Conservation (phyloP, 257 asterid species). For the Buddleja alternifolia region DNA sequence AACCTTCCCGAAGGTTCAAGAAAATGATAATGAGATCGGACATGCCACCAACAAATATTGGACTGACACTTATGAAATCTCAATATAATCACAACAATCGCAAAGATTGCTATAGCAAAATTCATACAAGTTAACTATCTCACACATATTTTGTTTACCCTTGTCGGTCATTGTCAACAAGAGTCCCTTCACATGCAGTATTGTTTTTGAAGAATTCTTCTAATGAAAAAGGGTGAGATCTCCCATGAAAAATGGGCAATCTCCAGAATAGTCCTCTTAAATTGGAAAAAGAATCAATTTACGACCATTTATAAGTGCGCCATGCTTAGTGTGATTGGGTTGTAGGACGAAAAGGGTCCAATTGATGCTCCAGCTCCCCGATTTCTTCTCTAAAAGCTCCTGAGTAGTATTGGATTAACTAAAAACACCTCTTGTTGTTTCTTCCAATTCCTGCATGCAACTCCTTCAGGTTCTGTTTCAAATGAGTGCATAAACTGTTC, state of each 20-base stretch:
- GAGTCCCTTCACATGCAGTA: not conserved
- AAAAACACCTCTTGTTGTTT: not conserved
- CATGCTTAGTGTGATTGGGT: not conserved
- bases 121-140: not conserved
- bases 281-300: not conserved
- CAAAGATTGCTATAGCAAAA: not conserved
- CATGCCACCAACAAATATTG: too few relatives aligned
- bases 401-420: not conserved
- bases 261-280: not conserved
- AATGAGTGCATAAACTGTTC: not conserved
- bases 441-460: constrained; percentile 4
- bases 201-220: not conserved
- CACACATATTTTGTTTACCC: not conserved
- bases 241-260: not conserved
- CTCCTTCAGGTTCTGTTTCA: not conserved
- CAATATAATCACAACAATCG: too few relatives aligned
- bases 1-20: too few relatives aligned
- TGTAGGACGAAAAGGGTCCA: not conserved
- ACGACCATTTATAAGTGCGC: not conserved
- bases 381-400: constrained; percentile 2
- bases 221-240: not conserved
- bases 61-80: too few relatives aligned
- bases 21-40: too few relatives aligned
- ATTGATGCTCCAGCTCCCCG: not conserved
- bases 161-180: too few relatives aligned